Conservation (phyloP, 1,284 basidiomycete species). For the Malassezia cuniculi region DNA sequence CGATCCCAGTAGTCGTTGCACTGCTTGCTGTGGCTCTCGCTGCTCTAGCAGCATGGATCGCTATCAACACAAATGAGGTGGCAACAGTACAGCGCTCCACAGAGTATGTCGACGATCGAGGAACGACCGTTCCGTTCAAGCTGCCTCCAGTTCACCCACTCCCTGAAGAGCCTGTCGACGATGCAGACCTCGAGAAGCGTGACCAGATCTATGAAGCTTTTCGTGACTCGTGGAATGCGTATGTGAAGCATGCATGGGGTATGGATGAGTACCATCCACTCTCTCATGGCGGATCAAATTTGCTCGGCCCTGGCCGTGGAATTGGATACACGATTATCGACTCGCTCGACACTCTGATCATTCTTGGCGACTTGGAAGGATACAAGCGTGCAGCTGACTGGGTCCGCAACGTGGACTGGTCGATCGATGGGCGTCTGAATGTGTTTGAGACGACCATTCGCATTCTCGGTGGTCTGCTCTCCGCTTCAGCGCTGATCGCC, state of each 20-base stretch:
- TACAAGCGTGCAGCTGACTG: constrained; percentile 65
- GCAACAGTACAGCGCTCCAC: too few species aligned
- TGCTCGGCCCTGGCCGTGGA: constrained; percentile 21
- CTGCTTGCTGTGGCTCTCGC: too few species aligned
- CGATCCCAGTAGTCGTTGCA: too few species aligned
- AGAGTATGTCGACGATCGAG: too few species aligned
- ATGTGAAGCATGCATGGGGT: constrained; percentile 38
- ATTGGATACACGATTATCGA: constrained; percentile 45
- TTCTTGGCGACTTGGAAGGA: constrained; percentile 70
- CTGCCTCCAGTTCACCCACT: constrained; percentile 21
- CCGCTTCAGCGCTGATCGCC: constrained; percentile 50
- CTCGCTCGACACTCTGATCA: constrained; percentile 61
- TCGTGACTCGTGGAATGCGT: constrained; percentile 36
- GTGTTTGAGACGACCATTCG: constrained; percentile 86
- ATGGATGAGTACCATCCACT: constrained; percentile 42
- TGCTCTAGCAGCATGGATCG: too few species aligned
- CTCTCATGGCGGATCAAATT: constrained; percentile 27
- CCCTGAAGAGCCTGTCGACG: constrained; percentile 17
- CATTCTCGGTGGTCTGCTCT: constrained; percentile 66
- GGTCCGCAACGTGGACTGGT: constrained; percentile 63
- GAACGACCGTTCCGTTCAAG: constrained; percentile 13
- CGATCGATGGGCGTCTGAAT: constrained; percentile 67
- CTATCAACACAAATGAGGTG: too few species aligned
- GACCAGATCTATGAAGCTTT: constrained; percentile 33
- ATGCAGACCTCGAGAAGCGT: constrained; percentile 19